These are phyloP conservation scores for Salvia splendens DNA, from an alignment of 257 asterid species.

Conservation along the genomic window DNA sequence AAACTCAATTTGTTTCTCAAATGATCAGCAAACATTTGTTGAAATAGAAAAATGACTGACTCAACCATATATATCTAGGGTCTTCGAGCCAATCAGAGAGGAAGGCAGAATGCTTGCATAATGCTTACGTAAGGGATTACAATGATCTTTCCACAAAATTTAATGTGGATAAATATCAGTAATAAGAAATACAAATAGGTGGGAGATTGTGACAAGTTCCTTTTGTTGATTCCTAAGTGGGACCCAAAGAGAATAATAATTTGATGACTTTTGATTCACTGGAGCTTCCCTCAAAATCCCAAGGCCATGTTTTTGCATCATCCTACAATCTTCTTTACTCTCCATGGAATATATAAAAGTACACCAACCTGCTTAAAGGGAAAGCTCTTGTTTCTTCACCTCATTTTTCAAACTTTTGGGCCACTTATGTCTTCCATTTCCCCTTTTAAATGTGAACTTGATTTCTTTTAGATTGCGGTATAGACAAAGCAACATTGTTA, in stretches of 20 bases:
- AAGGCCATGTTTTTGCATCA: conserved; percentile 59
- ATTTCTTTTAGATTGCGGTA: too few relatives aligned
- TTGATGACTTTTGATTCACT: conserved; percentile 52
- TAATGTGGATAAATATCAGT: conserved; percentile 35
- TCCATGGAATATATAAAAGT: conserved; percentile 71
- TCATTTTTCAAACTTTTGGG: conserved; percentile 57
- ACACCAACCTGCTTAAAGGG: conserved; percentile 32
- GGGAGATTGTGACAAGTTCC: conserved; percentile 67
- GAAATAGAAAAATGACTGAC: too few relatives aligned
- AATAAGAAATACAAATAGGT: conserved; percentile 49
- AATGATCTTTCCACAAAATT: conserved; percentile 16
- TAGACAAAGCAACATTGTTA: too few relatives aligned
- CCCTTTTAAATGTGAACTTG: not conserved
- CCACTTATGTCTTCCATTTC: conserved; percentile 46
- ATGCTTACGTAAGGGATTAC: conserved; percentile 38
- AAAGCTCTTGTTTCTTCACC: conserved; percentile 35
- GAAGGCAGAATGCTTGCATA: conserved; percentile 36
- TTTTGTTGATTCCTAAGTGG: conserved; percentile 59
- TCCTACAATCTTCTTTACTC: conserved; percentile 87
- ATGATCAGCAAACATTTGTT: too few relatives aligned
- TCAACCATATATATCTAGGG: too few relatives aligned
- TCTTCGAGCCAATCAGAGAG: not conserved
- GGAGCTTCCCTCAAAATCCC: conserved; percentile 30
- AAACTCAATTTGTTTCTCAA: too few relatives aligned
- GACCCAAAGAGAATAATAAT: conserved; percentile 56